Evolutionary conservation across 2,329 filamentous ascomycete genomes (phyloP).

Genomic region (Beauveria varroae): DNA sequence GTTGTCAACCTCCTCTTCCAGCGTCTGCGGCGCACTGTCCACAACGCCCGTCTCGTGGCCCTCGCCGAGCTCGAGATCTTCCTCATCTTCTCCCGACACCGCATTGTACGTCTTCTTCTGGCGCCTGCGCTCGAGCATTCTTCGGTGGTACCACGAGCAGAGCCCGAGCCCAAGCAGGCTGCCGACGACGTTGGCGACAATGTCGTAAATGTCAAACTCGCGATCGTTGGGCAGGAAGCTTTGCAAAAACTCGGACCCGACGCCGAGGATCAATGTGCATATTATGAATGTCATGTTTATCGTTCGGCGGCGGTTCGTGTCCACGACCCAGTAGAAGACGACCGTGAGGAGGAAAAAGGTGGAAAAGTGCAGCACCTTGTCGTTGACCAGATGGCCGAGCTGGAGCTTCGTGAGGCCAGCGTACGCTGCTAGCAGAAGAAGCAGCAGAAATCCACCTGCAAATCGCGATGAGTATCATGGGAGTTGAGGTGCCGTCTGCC

Average conservation of each 20-base stretch:
- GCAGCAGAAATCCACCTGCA: conserved; percentile 58
- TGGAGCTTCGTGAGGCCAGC: conserved; percentile 65
- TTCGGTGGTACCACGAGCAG: conserved; percentile 87
- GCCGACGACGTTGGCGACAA: conserved; percentile 80
- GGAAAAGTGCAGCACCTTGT: conserved; percentile 80
- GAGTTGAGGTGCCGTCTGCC: background rate
- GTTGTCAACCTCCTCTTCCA: conserved; percentile 83
- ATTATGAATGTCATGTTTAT: conserved; percentile 75
- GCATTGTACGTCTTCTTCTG: conserved; percentile 64
- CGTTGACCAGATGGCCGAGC: conserved; percentile 57
- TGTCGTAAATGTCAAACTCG: conserved; percentile 70
- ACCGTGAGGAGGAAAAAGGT: conserved; percentile 87
- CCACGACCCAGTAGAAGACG: conserved; percentile 93
- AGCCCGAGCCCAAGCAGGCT: conserved; percentile 63
- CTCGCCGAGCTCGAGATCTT: conserved; percentile 72
- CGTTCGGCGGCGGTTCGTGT: conserved; percentile 78
- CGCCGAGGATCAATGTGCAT: conserved; percentile 63
- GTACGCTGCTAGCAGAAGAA: conserved; percentile 71
- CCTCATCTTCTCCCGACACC: conserved; percentile 56
- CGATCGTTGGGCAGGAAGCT: conserved; percentile 66
- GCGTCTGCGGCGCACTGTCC: conserved; percentile 24
- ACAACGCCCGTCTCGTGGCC: conserved; percentile 61
- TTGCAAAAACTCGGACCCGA: conserved; percentile 72
- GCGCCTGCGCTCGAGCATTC: conserved; percentile 86
- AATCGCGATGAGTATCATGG: conserved; percentile 13